Base-by-base conservation (phyloP, 2,329 filamentous ascomycete species). In the Bimuria novae-zelandiae region DNA sequence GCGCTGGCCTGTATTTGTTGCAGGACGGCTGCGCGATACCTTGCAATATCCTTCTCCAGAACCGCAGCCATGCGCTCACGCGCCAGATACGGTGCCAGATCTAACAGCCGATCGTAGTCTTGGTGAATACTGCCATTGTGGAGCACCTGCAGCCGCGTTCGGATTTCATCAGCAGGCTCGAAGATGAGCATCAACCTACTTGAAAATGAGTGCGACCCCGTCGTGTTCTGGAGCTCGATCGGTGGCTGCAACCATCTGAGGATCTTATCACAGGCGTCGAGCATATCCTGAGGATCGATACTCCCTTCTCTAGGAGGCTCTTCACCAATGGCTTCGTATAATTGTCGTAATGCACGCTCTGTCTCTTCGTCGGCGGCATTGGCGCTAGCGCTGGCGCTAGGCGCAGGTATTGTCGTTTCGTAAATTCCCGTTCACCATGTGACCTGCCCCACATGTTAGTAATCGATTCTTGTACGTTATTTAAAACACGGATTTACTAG, bases 11-110 rank as follows among this genome's bases (percentile, higher is more conserved):
- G 40, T 4, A 27, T 42, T n/a, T 54, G 46, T 8, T 40, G n/a
- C 36, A 35, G n/a, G 2, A 54, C 36, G 17, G 27, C 19, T 7
- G 27, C 12, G 7, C 37, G 33, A 37, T 46, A 56, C 23, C 36
- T 8, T 3, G 21, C 16, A 1, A 40, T 22, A 30, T 51, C 36
- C 11, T 35, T 47, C 40, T 51, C 23, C 21, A 49, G 5, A n/a
- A 51, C 50, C 7, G 54, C 50, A 4, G n/a, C 27, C 29, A 56
- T 17, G 30, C 54, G 41, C 33, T 56, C 46, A 30, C 50, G 16
- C 6, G 54, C 51, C 19, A 53, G 23, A 25, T 42, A 53, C 23
- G 36, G 2, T 25, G 12, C 49, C 21, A 37, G 2, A 16, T 46
- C 25, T 12, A 7, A 14, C 6, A 53, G n/a, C 27, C 17, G 39